These are phyloP conservation scores for Bacidia gigantensis DNA, from an alignment of 495 filamentous ascomycete species.

Conservation along the genomic window DNA sequence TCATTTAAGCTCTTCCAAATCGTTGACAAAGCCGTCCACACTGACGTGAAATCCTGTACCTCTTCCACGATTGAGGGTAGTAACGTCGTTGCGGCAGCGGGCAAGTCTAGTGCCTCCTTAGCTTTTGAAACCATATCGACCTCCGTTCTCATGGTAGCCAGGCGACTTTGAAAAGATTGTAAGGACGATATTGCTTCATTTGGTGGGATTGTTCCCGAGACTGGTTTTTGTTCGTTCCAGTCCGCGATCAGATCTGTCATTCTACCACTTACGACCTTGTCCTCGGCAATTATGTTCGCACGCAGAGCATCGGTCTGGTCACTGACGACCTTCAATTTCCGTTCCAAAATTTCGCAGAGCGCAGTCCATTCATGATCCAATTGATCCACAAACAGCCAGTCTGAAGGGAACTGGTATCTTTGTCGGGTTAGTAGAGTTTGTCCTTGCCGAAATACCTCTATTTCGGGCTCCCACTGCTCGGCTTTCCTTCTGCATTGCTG, in stretches of 20 bases:
- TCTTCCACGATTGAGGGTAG: constrained; percentile 78
- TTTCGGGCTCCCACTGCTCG: constrained; percentile 83
- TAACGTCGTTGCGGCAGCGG: constrained; percentile 59
- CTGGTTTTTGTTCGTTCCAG: constrained; percentile 94
- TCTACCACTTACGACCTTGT: constrained; percentile 76
- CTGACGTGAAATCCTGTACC: constrained; percentile 96
- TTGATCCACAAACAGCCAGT: constrained; percentile 91
- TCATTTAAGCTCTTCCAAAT: constrained; percentile 97
- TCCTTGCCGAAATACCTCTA: constrained; percentile 88
- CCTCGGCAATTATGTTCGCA: constrained; percentile 92
- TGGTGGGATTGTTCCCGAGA: constrained; percentile 83
- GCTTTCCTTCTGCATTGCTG: constrained; percentile 90
- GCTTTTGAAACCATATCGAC: constrained; percentile 90
- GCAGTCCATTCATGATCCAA: constrained; percentile 87
- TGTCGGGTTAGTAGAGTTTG: constrained; percentile 81
- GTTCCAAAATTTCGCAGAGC: constrained; percentile 71
- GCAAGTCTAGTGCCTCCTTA: constrained; percentile 88
- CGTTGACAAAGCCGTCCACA: constrained; percentile 86
- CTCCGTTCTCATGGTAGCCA: constrained; percentile 70
- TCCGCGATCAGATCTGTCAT: constrained; percentile 65
- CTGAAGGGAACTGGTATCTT: constrained; percentile 78
- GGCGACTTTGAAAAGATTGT: constrained; percentile 61
- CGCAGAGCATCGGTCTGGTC: constrained; percentile 90
- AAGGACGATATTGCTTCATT: constrained; percentile 72
- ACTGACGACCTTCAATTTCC: constrained; percentile 85